Conservation (phyloP, 164 flowering plant genomes). For the Berberis thunbergii region DNA sequence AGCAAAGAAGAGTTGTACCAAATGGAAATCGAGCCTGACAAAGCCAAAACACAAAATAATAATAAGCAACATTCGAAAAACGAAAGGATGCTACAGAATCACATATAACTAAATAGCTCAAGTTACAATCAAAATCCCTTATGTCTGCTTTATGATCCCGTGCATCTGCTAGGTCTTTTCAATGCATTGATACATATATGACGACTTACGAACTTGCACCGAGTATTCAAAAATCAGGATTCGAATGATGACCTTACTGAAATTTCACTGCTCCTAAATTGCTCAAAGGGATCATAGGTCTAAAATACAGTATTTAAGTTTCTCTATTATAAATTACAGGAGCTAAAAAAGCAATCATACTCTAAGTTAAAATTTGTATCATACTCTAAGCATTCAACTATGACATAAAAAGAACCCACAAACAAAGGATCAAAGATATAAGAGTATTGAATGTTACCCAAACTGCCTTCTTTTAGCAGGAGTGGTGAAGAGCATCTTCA, state of each 20-base stretch:
- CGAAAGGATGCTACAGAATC: not conserved
- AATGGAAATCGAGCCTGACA: slow-evolving; percentile 82
- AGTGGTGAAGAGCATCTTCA: slow-evolving; percentile 59
- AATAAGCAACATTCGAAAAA: not conserved
- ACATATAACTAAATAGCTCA: not conserved
- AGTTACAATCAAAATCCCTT: not conserved
- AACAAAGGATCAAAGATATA: not conserved
- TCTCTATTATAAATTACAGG: not conserved
- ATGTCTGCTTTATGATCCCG: not conserved
- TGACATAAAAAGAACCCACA: too few species aligned
- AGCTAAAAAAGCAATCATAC: not conserved
- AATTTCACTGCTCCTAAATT: too few species aligned
- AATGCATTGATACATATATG: not conserved
- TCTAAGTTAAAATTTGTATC: not conserved
- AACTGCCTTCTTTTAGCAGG: slow-evolving; percentile 63
- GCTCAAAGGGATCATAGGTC: too few species aligned
- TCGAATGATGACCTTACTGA: too few species aligned
- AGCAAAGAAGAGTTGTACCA: slow-evolving; percentile 78
- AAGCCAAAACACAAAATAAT: slow-evolving; percentile 12
- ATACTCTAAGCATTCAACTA: not conserved
- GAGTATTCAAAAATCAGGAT: too few species aligned
- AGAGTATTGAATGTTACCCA: slow-evolving; percentile 36
- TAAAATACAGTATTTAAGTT: too few species aligned
- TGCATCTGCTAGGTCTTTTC: not conserved
- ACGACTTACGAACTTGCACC: too few species aligned